Percentiles rank a stretch among this genome's conserved stretches.
These are phyloP conservation scores for Aegilops umbellulata DNA, from an alignment of 176 grass and related monocot genomes.

Conservation along the genomic window DNA sequence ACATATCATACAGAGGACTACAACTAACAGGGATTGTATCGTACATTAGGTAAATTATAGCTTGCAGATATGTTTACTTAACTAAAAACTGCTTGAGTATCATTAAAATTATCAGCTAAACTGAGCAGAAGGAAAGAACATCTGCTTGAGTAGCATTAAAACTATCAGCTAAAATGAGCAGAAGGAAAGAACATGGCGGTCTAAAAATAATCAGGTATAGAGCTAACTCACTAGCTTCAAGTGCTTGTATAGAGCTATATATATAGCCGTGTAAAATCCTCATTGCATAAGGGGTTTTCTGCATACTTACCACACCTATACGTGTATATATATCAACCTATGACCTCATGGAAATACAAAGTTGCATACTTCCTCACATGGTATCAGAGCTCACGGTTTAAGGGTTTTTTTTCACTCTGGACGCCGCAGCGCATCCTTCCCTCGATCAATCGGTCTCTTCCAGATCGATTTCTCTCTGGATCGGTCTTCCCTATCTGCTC, in stretches of 20 bases:
- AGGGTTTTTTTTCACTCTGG: no score
- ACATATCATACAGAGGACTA: background rate
- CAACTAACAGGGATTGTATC: background rate
- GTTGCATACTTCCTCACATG: no score
- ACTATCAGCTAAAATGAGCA: background rate
- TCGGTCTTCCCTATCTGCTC: no score
- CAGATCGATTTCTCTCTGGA: no score
- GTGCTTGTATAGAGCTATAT: background rate
- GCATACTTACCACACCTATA: no score
- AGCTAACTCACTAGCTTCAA: background rate
- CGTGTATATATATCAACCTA: no score
- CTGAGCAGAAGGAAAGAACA: background rate
- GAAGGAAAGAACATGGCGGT: background rate
- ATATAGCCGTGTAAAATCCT: no score
- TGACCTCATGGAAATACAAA: no score
- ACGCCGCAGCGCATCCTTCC: no score
- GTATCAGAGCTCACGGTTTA: no score
- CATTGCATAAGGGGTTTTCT: no score
- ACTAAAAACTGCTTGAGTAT: background rate
- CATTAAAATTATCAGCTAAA: background rate
- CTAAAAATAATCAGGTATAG: background rate
- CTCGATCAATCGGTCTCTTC: no score
- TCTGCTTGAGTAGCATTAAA: background rate
- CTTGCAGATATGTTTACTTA: background rate
- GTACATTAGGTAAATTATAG: background rate